Evolutionary conservation across 169 alveolate species (phyloP).

Genomic region (Plasmodium coatneyi): DNA sequence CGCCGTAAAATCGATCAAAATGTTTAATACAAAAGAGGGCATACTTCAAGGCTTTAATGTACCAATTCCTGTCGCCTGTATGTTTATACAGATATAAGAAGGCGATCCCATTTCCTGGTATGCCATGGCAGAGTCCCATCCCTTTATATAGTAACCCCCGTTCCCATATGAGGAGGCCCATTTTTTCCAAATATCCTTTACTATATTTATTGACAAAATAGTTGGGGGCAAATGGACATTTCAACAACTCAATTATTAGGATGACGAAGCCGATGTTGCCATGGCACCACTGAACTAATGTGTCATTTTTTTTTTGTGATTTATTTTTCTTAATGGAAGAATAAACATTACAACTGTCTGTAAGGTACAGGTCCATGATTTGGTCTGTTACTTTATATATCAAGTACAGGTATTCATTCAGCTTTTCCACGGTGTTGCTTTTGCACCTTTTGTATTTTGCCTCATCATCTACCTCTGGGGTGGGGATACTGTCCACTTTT

Average conservation of each 20-base stretch:
- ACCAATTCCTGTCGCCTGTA: constrained; percentile 40
- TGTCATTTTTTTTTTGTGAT: constrained; percentile 18
- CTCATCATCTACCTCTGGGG: background rate
- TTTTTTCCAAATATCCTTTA: constrained; percentile 17
- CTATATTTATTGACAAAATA: constrained; percentile 25
- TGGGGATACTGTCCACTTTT: background rate
- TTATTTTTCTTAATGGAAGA: constrained; percentile 11
- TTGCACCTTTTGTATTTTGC: background rate
- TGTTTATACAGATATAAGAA: constrained; percentile 40
- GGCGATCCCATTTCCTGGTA: constrained; percentile 47
- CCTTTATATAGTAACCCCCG: constrained; percentile 57
- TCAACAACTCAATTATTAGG: constrained; percentile 36
- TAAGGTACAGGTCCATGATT: constrained; percentile 16
- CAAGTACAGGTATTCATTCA: constrained; percentile 13
- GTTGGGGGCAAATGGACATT: constrained; percentile 22
- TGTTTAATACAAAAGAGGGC: constrained; percentile 44
- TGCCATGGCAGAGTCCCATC: constrained; percentile 63
- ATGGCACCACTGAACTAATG: constrained; percentile 65
- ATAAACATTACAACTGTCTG: constrained; percentile 36
- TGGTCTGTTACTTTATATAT: constrained; percentile 61
- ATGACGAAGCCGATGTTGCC: constrained; percentile 59
- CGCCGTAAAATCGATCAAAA: constrained; percentile 29
- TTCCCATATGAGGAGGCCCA: constrained; percentile 55
- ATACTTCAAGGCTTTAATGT: constrained; percentile 53
- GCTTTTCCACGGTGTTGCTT: background rate